Conservation (phyloP, 805 yeast genomes). For the Yamadazyma nakazawae region DNA sequence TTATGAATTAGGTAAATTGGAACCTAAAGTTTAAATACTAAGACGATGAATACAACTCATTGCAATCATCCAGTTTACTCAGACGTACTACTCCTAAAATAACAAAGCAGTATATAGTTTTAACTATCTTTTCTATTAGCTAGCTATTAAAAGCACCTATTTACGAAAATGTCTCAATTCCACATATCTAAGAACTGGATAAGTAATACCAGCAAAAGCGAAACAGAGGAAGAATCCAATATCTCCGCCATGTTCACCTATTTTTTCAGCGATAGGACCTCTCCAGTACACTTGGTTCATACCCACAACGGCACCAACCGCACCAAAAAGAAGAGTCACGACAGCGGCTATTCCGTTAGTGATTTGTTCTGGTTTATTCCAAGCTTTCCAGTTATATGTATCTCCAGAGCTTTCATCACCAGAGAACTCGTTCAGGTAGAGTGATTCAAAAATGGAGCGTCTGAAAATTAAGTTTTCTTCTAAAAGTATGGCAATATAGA, state of each 20-base stretch:
- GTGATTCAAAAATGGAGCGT: conserved; percentile 18
- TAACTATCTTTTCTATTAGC: too few species aligned
- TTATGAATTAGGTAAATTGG: background rate
- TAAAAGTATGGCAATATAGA: conserved; percentile 32
- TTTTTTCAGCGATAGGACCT: conserved; percentile 32
- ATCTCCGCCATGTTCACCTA: conserved; percentile 34
- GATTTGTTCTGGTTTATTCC: conserved; percentile 26
- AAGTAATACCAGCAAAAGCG: conserved; percentile 30
- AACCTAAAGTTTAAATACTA: background rate
- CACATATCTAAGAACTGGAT: conserved; percentile 29
- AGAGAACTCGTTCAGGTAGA: conserved; percentile 28
- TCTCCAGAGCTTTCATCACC: conserved; percentile 7
- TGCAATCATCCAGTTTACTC: too few species aligned
- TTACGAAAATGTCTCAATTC: conserved; percentile 29
- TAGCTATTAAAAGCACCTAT: conserved; percentile 10
- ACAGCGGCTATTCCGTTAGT: conserved; percentile 36
- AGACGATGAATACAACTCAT: too few species aligned
- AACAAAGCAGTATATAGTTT: too few species aligned
- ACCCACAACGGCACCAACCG: conserved; percentile 37
- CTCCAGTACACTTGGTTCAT: conserved; percentile 40
- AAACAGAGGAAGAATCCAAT: conserved; percentile 37
- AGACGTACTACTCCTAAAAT: too few species aligned
- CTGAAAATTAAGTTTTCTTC: conserved; percentile 36
- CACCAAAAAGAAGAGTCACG: conserved; percentile 28
- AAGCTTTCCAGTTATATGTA: conserved; percentile 28